Percentiles rank a stretch among this genome's conserved stretches.
Evolutionary conservation across 768 basidiomycete species (phyloP).

Genomic region (Kwoniella sp.): DNA sequence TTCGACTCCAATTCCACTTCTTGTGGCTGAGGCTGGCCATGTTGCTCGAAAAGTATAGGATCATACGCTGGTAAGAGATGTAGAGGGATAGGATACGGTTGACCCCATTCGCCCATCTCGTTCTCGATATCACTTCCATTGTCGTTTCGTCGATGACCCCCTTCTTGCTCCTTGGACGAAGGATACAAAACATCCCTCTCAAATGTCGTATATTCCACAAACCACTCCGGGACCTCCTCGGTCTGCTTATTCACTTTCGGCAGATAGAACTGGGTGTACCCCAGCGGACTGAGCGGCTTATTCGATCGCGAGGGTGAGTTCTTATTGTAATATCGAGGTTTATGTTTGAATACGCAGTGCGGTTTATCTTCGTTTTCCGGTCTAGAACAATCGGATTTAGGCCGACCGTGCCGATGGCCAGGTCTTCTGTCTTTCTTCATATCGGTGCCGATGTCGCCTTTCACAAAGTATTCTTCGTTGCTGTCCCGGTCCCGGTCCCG

Average conservation of each 20-base stretch:
- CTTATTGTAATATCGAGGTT: conserved; percentile 63
- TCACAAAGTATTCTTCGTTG: conserved; percentile 8
- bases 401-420: conserved; percentile 61
- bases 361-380: conserved; percentile 54
- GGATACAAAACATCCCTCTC: conserved; percentile 58
- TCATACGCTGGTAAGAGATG: conserved; percentile 49
- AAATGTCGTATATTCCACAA: conserved; percentile 79
- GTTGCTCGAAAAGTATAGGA: conserved; percentile 13
- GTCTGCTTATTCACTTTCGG: conserved; percentile 62
- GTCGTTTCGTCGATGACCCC: too few species aligned
- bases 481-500: conserved; percentile 20
- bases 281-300: conserved; percentile 70
- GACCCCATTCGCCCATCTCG: neutral
- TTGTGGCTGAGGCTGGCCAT: neutral
- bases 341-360: conserved; percentile 49
- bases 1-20: neutral
- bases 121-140: conserved; percentile 25
- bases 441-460: conserved; percentile 57
- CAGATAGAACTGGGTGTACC: conserved; percentile 79
- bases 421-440: conserved; percentile 64
- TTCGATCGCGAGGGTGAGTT: conserved; percentile 73
- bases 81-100: conserved; percentile 38
- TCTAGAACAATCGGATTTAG: conserved; percentile 52
- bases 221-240: conserved; percentile 65
- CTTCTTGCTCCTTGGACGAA: conserved; percentile 15